Conservation (phyloP, 1,284 basidiomycete genomes). For the Hymenochaete sp. region DNA sequence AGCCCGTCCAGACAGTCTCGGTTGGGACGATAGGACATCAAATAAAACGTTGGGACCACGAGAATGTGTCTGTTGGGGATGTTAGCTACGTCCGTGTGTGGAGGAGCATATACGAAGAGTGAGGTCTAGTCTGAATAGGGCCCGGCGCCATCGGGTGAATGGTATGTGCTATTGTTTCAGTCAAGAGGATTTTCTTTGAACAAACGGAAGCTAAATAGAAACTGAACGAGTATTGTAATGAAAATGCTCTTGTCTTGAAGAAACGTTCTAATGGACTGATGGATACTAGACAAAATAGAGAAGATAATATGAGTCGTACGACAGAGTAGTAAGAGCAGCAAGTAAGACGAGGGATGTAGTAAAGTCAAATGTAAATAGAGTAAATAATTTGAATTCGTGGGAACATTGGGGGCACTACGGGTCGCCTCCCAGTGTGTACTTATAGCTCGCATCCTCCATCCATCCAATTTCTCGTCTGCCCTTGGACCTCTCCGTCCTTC, state of each 20-base stretch:
- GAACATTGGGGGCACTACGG: constrained; percentile 9
- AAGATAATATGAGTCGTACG: constrained; percentile 6
- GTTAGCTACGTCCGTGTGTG: not conserved
- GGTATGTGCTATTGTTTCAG: not conserved
- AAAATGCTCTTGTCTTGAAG: not conserved
- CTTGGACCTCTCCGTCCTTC: constrained; percentile 2
- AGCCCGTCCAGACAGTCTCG: too few species aligned
- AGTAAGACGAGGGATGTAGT: not conserved
- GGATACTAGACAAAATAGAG: too few species aligned
- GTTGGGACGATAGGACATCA: constrained; percentile 1
- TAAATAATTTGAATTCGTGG: constrained; percentile 5
- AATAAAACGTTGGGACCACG: constrained; percentile 6
- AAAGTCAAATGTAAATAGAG: not conserved
- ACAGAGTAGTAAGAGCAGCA: not conserved
- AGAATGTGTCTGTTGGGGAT: not conserved
- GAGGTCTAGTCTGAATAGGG: too few species aligned
- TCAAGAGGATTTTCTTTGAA: not conserved
- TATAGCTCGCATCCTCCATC: not conserved
- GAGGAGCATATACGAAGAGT: not conserved
- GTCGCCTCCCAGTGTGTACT: constrained; percentile 2
- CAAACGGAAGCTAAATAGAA: not conserved
- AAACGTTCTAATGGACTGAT: too few species aligned
- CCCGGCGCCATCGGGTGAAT: not conserved
- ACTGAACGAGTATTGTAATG: not conserved
- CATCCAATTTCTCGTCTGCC: not conserved